A percentile compares a stretch with the other conserved stretches of the same genome.
Conservation (phyloP, 805 yeast genomes). For the Maudiozyma saulgeensis region DNA sequence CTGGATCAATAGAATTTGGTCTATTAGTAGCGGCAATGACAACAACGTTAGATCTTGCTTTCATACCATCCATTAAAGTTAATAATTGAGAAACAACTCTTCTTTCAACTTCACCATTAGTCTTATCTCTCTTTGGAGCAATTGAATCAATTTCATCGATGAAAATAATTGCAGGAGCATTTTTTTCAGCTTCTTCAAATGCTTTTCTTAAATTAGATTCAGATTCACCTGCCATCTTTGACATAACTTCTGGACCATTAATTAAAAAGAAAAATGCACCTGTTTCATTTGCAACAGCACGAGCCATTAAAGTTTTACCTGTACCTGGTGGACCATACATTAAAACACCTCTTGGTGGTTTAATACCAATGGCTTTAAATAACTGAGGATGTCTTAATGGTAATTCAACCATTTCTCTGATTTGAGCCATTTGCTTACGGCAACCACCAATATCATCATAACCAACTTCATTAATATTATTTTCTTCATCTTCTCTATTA, state of each 20-base stretch:
- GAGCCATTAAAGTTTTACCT: conserved; percentile 97
- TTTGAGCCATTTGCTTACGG: conserved; percentile 98
- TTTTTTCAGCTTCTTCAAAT: conserved; percentile 97
- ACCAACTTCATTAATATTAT: conserved; percentile 92
- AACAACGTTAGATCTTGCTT: conserved; percentile 95
- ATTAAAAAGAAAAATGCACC: conserved; percentile 97
- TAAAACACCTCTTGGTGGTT: conserved; percentile 96
- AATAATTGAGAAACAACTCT: conserved; percentile 96
- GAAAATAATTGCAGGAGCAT: conserved; percentile 94
- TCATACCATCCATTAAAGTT: conserved; percentile 99
- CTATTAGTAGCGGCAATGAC: conserved; percentile 95
- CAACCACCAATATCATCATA: conserved; percentile 99
- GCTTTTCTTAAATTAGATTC: conserved; percentile 96
- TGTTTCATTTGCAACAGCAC: conserved; percentile 99
- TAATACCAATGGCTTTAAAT: conserved; percentile 95
- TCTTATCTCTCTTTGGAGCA: conserved; percentile 99
- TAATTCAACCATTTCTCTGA: conserved; percentile 94
- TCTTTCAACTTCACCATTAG: conserved; percentile 98
- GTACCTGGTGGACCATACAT: conserved; percentile 99
- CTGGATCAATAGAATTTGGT: conserved; percentile 67
- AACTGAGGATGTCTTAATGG: conserved; percentile 98
- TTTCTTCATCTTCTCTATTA: conserved; percentile 52
- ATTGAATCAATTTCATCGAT: conserved; percentile 98
- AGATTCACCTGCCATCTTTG: conserved; percentile 99
- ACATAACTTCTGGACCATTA: conserved; percentile 99